Percentiles rank a stretch among this genome's conserved stretches.
These are phyloP conservation scores for Boletus sp. DNA, from an alignment of 768 basidiomycete genomes.

Conservation along the genomic window DNA sequence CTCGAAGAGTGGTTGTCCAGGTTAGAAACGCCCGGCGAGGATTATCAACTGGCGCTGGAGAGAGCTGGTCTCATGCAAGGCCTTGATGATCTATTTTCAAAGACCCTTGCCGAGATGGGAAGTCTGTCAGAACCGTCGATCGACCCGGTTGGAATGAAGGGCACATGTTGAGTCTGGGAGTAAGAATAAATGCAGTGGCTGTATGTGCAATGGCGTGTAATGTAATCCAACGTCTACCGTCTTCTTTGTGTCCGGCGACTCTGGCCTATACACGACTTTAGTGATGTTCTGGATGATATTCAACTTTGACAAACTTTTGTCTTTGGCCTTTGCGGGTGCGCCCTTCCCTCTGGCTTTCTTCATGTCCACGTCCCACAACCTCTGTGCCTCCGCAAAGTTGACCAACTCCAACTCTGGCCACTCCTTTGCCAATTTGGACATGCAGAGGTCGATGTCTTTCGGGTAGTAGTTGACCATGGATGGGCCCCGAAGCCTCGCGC, in stretches of 20 bases:
- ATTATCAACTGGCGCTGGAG: conserved; percentile 39
- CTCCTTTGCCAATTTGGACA: conserved; percentile 47
- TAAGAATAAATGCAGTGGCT: neutral
- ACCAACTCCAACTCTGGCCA: conserved; percentile 59
- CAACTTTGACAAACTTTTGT: conserved; percentile 47
- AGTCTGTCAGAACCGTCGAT: conserved; percentile 35
- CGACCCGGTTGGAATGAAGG: conserved; percentile 19
- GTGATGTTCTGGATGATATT: neutral
- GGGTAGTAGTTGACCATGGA: conserved; percentile 87
- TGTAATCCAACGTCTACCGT: conserved; percentile 25
- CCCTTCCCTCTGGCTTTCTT: conserved; percentile 78
- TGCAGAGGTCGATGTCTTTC: conserved; percentile 48
- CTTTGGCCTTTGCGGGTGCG: conserved; percentile 75
- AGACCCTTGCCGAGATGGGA: conserved; percentile 60
- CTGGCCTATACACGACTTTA: conserved; percentile 37
- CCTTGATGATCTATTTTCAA: conserved; percentile 61
- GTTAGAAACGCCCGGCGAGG: conserved; percentile 25
- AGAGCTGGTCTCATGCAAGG: conserved; percentile 54
- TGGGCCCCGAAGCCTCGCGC: conserved; percentile 76
- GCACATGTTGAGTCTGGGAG: conserved; percentile 16
- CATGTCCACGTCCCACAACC: conserved; percentile 64
- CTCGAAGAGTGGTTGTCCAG: conserved; percentile 68
- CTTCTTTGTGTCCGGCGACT: conserved; percentile 50
- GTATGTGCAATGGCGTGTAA: neutral
- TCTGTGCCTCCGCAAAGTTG: conserved; percentile 63